Percentiles rank a stretch among this genome's conserved stretches.
Evolutionary conservation across 2,329 filamentous ascomycete species (phyloP).

Genomic region (Tolypocladium guangdongense): DNA sequence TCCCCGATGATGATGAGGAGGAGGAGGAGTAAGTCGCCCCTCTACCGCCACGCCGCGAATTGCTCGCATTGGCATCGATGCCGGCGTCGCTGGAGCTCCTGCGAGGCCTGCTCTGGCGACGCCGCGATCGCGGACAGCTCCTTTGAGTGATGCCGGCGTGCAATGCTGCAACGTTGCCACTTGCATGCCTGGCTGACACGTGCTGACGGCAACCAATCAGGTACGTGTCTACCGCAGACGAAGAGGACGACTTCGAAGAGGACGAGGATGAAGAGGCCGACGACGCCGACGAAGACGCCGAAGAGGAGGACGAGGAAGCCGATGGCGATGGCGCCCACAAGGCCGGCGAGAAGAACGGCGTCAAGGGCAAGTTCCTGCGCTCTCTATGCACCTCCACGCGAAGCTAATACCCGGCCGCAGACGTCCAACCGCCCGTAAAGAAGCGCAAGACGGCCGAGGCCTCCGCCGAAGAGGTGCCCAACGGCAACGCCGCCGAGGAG

Average conservation of each 20-base stretch:
- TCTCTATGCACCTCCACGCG: background rate
- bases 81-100: background rate
- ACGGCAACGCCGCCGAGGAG: constrained; percentile 23
- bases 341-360: constrained; percentile 18
- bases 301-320: constrained; percentile 20
- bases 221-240: constrained; percentile 26
- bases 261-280: constrained; percentile 28
- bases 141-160: background rate
- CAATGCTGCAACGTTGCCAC: background rate
- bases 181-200: background rate
- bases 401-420: constrained; percentile 9
- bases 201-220: constrained; percentile 10
- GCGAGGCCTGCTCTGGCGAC: background rate
- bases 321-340: constrained; percentile 14
- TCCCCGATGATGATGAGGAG: constrained; percentile 40
- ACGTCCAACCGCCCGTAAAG: constrained; percentile 35
- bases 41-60: background rate
- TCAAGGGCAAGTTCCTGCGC: constrained; percentile 19
- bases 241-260: constrained; percentile 28
- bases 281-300: constrained; percentile 25
- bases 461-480: constrained; percentile 16
- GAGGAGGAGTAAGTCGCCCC: constrained; percentile 39
- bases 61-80: background rate
- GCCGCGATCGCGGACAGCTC: background rate
- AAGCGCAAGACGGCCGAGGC: constrained; percentile 36